Base-by-base conservation (phyloP, 2,329 filamentous ascomycete genomes). In the Fusarium xyrophilum region DNA sequence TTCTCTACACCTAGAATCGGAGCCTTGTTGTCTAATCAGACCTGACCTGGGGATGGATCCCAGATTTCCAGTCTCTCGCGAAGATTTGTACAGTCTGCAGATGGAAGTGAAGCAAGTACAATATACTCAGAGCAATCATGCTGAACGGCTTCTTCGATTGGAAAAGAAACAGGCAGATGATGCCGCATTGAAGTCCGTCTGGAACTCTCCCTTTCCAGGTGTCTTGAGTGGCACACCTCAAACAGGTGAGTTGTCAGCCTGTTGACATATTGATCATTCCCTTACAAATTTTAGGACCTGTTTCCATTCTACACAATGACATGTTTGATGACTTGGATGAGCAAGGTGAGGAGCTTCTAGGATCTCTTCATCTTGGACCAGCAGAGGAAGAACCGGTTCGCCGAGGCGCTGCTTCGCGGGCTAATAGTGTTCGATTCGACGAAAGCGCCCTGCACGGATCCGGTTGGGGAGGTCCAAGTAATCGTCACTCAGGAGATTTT, bases 391-490 rank as follows among this genome's bases (percentile, higher is more conserved):
- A 94, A 76, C 92, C 92, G 33, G 89, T 93, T 60, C 89, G 93
- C 38, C 88, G 95, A 67, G 93, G 96, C 56, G 93, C 92, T 23
- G 91, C 93, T 21, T 99, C 96, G 21, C 88, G 96, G 72, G 95
- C 96, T 48, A 98, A 98, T 77, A 98, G 96, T 76, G 96, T 99
- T 71, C 92, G 96, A 38, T 99, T 99, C 74, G 96, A 98, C 76
- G 95, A 98, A 77, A 97, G 93, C 75, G 94, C 95, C 17, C 89
- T 97, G 72, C 93, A 97, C 73, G 91, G 93, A 48, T 93, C 88
- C 12, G 87, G 93, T 77, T 96, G 96, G 88, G 90, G 90, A 39
- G 81, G 82, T 12, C 93, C 97, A 75, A 89, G 88, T 68, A 92
- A 91, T 62, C 89, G 95, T 44, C 91, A 93, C 58, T 95, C 93